A percentile compares a stretch with the other conserved stretches of the same genome.
phyloP scores from a whole-genome alignment of 345 rosid genomes.

The Clausena lansium region DNA sequence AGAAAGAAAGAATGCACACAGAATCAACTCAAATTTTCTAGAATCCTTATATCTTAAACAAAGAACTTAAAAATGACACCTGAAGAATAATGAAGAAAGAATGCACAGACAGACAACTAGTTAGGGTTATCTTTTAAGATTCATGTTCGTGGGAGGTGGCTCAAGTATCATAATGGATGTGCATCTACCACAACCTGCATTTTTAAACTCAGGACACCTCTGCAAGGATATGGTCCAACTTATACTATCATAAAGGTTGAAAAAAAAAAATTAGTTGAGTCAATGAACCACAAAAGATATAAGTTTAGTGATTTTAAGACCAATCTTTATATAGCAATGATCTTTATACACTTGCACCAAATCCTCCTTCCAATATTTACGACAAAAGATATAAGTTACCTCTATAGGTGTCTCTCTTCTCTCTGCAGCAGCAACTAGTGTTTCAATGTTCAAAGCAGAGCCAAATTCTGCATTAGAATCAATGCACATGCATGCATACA shows the following conservation, averaged over 20 bases:
- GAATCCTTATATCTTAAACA: not conserved
- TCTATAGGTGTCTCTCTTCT: slow-evolving; percentile 85
- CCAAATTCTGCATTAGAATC: slow-evolving; percentile 69
- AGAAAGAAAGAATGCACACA: not conserved
- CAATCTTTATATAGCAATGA: not conserved
- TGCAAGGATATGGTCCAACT: not conserved
- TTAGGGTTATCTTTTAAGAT: not conserved
- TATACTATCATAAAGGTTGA: not conserved
- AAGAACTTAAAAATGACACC: not conserved
- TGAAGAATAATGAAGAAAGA: not conserved
- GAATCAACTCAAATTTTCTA: not conserved
- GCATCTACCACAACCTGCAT: not conserved
- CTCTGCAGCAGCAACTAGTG: slow-evolving; percentile 96
- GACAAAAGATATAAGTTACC: slow-evolving; percentile 39
- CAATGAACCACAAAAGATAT: not conserved
- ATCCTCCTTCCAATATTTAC: slow-evolving; percentile 2
- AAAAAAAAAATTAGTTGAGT: not conserved
- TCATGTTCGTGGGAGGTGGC: not conserved
- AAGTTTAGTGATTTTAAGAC: not conserved
- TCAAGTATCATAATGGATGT: not conserved
- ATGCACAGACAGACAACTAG: not conserved
- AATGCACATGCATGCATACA: slow-evolving; percentile 3
- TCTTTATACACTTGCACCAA: not conserved
- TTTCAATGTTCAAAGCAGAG: slow-evolving; percentile 94
- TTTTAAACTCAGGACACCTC: not conserved